Evolutionary conservation across 345 rosid genomes (phyloP).

Genomic region (Gossypium raimondii): DNA sequence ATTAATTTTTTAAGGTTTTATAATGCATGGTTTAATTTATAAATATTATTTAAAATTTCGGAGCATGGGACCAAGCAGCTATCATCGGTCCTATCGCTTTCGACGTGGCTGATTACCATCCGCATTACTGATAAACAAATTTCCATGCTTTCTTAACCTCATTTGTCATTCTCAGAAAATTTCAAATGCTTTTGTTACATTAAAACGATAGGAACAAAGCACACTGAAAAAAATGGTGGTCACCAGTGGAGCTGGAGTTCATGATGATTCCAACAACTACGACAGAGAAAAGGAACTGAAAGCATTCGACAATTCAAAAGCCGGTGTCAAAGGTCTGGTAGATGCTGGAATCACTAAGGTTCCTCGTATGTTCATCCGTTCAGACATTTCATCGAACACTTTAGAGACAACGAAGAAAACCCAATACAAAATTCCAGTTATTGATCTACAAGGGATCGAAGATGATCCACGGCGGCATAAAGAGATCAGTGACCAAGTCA

Average conservation of each 20-base stretch:
- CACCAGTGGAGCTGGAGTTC: constrained; percentile 14
- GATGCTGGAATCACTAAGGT: constrained; percentile 12
- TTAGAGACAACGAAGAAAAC: background rate
- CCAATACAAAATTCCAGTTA: constrained; percentile 25
- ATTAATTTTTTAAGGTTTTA: too few relatives aligned
- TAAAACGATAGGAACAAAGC: background rate
- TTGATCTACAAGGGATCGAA: constrained; percentile 29
- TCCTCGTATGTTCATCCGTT: constrained; percentile 15
- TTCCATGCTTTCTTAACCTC: background rate
- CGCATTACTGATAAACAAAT: background rate
- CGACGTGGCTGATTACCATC: constrained; percentile 1
- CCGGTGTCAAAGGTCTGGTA: constrained; percentile 41
- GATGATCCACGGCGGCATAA: constrained; percentile 6
- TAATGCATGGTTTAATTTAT: too few relatives aligned
- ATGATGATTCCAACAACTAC: background rate
- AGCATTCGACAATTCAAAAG: constrained; percentile 26
- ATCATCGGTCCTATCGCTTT: background rate
- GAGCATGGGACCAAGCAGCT: background rate
- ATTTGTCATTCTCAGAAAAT: background rate
- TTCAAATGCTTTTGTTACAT: background rate
- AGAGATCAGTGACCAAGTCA: constrained; percentile 24
- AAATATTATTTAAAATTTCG: background rate
- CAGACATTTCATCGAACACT: background rate
- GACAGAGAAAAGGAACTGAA: constrained; percentile 13
- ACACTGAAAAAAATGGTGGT: background rate